Base-by-base conservation (phyloP, 306 rosid genomes). In the Bauhinia variegata region DNA sequence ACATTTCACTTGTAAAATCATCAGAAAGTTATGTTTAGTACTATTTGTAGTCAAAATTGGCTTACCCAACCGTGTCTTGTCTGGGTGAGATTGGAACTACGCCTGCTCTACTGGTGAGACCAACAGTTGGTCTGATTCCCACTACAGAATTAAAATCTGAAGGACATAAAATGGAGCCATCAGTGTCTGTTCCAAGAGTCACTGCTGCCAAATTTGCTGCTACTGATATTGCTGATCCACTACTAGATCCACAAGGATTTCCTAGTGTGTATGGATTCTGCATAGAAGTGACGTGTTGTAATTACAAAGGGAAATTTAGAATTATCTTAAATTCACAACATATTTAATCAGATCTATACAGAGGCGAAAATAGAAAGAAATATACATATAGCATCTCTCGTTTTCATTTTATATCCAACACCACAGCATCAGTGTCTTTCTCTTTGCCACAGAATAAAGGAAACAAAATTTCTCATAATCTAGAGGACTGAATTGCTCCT, bases 21-120 rank as follows among this genome's bases (percentile, higher is more conserved):
- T 23, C 28, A 23, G 28, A 23, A 23, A 23, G 28, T 23, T 23
- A 23, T 23, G 28, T 23, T 23, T 23, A 23, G n/a, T n/a, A 23
- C 28, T 23, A 2, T 2, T 23, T 23, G 28, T 23, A 23, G 28
- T 23, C 28, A 23, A 23, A 23, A 23, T 7, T 2, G n/a, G 47
- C 78, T 16, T 81, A 88, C 91, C 92, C 92, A 52, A 89, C 48
- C 3, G 88, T 68, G 81, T 86, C 96, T 64, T 84, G 92, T 39
- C 84, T 76, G 4, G 78, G 85, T 33, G 80, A 68, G 63, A 89
- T 70, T 16, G 96, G 92, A 36, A 89, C 68, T 1, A 86, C 90
- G 5, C 90, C 90, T 0, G 87, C 85, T 63, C 96, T 84, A 43
- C 96, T 89, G 16, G 90, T 89, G 64, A 86, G 88, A 63, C 92